These are phyloP conservation scores for Brasilioporus rufonigricans DNA, from an alignment of 768 basidiomycete genomes.

Conservation along the genomic window DNA sequence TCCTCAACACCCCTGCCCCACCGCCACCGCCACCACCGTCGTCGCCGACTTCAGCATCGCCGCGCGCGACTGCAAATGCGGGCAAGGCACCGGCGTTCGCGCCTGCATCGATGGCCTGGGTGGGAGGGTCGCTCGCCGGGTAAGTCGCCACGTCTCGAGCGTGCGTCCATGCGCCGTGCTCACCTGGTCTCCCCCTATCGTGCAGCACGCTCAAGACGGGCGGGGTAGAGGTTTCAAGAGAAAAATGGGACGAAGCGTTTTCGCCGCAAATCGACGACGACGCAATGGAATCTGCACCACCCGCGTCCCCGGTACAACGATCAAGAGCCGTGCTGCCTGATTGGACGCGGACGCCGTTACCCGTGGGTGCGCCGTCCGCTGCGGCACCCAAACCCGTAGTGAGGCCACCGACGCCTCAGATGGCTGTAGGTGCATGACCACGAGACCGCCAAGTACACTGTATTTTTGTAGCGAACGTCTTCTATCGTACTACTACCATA, in stretches of 20 bases:
- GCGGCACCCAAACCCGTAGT: constrained; percentile 11
- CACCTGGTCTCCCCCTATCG: not conserved
- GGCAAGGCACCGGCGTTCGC: constrained; percentile 89
- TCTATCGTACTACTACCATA: constrained; percentile 6
- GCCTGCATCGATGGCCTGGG: constrained; percentile 81
- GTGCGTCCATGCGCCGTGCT: not conserved
- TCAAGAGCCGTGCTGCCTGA: constrained; percentile 63
- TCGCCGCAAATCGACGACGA: constrained; percentile 38
- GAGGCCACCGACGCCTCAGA: constrained; percentile 20
- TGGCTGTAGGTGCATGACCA: constrained; percentile 35
- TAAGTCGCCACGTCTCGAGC: constrained; percentile 36
- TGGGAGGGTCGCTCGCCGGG: constrained; percentile 93
- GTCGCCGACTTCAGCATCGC: constrained; percentile 20
- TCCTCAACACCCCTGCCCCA: too few species aligned
- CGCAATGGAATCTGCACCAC: constrained; percentile 16
- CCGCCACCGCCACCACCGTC: too few species aligned
- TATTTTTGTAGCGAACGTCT: constrained; percentile 5
- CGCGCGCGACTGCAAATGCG: constrained; percentile 56
- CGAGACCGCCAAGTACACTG: not conserved
- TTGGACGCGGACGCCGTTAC: constrained; percentile 71
- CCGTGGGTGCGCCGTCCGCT: constrained; percentile 65
- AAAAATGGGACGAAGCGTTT: constrained; percentile 81
- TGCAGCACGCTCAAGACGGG: constrained; percentile 81
- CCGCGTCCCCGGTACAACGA: constrained; percentile 24
- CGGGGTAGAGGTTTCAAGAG: constrained; percentile 76